Percentiles rank a stretch among this genome's conserved stretches.
These are phyloP conservation scores for Diplogelasinospora grovesii DNA, from an alignment of 495 filamentous ascomycete genomes.

Conservation along the genomic window DNA sequence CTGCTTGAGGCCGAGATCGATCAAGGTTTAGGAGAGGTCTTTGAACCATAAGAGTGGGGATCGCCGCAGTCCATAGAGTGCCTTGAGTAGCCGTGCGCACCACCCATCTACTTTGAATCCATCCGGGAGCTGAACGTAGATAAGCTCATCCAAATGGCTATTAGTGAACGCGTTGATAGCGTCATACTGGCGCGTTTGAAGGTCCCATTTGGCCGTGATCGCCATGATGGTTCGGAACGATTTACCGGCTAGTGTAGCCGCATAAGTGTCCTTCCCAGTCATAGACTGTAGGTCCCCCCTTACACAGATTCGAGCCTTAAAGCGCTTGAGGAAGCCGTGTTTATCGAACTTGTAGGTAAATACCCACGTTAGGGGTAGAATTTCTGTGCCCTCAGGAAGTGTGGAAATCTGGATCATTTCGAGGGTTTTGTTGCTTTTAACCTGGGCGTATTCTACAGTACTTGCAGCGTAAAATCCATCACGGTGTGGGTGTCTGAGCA, in stretches of 20 bases:
- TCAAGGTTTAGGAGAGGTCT: background rate
- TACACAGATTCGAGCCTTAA: background rate
- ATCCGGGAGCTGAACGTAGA: background rate
- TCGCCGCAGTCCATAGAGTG: background rate
- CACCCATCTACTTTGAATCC: background rate
- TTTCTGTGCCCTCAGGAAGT: too few relatives aligned
- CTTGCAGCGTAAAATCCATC: too few relatives aligned
- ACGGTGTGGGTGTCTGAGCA: too few relatives aligned
- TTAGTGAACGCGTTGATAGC: background rate
- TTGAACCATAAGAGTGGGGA: background rate
- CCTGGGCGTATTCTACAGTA: too few relatives aligned
- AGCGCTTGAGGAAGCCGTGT: background rate
- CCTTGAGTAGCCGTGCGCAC: background rate
- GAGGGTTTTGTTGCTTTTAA: too few relatives aligned
- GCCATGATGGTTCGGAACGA: background rate
- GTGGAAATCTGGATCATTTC: too few relatives aligned
- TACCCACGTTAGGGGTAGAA: background rate
- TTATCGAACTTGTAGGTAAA: conserved; percentile 2
- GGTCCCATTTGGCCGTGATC: background rate
- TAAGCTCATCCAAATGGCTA: background rate
- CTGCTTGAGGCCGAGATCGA: background rate
- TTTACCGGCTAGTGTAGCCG: background rate
- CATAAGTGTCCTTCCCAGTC: background rate
- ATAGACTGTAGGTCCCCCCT: background rate
- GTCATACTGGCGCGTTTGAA: background rate